Evolutionary conservation across 441 rosid genomes (phyloP).

Genomic region (Sinapis alba): DNA sequence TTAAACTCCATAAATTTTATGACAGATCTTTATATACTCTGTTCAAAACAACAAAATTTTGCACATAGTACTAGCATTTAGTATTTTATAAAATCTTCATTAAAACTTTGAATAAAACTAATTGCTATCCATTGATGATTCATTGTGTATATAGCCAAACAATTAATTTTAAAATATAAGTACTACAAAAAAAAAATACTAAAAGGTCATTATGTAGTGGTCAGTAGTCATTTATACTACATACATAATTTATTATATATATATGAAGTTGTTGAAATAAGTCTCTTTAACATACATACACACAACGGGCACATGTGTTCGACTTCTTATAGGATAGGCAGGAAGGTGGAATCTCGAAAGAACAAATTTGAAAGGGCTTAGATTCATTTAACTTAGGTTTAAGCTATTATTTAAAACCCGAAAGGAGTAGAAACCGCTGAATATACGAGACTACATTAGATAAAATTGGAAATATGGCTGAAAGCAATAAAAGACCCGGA

Average conservation of each 20-base stretch:
- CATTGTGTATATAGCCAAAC: neutral
- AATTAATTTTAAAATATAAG: neutral
- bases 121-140: neutral
- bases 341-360: constrained; percentile 34
- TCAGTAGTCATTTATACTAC: constrained; percentile 15
- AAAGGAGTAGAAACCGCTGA: neutral
- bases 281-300: neutral
- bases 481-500: constrained; percentile 5
- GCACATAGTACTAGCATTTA: neutral
- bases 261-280: constrained; percentile 17
- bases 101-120: neutral
- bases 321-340: constrained; percentile 19
- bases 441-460: neutral
- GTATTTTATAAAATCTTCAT: neutral
- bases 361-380: constrained; percentile 12
- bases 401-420: neutral
- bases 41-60: neutral
- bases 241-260: neutral
- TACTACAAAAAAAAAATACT: neutral
- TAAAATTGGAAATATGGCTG: constrained; percentile 8
- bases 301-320: constrained; percentile 21
- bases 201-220: neutral
- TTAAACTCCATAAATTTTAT: neutral
- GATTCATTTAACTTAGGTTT: neutral
- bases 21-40: neutral